Evolutionary conservation across 306 rosid species (phyloP), one percentile per base, ranked within the genome.

Genomic region (Vigna hirtella): DNA sequence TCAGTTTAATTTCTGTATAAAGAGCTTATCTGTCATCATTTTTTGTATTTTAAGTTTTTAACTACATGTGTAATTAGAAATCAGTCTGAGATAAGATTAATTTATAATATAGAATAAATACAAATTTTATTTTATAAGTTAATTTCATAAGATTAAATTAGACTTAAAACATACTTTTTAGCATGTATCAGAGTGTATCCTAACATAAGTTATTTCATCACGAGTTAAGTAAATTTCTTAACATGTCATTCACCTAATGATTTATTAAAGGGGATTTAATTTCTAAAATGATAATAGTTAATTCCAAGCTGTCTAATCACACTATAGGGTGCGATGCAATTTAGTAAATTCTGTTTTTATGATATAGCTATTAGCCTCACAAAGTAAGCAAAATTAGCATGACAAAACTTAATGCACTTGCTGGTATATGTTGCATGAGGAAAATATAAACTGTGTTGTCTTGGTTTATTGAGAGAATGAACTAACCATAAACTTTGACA

Each of bases 381-480:
- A 77, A 47, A 56, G 47, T 36, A 75, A 76, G 66, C 74, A 77
- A 63, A 79, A 70, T 71, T 72, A 42, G 77, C 81, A 55, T 47
- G 78, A 56, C 83, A 73, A 50, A 77, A 57, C n/a, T 22, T 57
- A 28, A 10, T 70, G 70, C 70, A 79, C 49, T 70, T 63, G 26
- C 63, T 61, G 65, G 68, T 63, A 42, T 63, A 51, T 42, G 62
- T 74, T 40, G 38, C 10, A 79, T 55, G 66, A 81, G 51, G 50
- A 62, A 69, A 68, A 67, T 38, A 67, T 32, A 20, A 45, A 16
- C 57, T 36, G 66, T 12, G 8, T 15, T 38, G 45, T 24, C 52
- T 66, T 32, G 62, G 42, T 72, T 82, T 66, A 38, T 58, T 66
- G 57, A 78, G 70, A 58, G 63, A 57, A 78, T 70, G 64, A 77